phyloP scores from a whole-genome alignment of 1,139 yeast species.

The Arxiozyma slooffiae region DNA sequence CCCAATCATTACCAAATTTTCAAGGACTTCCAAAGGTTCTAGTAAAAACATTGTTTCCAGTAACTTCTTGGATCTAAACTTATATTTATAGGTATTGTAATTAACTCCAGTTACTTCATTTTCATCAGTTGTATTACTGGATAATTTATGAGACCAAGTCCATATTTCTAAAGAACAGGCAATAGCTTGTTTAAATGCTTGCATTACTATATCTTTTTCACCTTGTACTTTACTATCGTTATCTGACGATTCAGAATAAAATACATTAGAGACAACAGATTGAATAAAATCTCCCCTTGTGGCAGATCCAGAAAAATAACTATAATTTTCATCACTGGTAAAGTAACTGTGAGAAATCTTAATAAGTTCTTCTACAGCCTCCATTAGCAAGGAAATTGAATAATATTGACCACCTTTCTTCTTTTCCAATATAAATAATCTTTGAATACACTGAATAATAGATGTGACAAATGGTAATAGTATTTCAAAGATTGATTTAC shows the following conservation, averaged over 20 bases:
- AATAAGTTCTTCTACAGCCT: conserved; percentile 59
- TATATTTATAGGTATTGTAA: conserved; percentile 55
- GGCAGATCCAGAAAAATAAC: conserved; percentile 13
- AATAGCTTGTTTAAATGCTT: conserved; percentile 56
- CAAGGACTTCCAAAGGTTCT: conserved; percentile 69
- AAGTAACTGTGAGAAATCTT: conserved; percentile 53
- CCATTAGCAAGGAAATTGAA: conserved; percentile 41
- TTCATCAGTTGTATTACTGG: conserved; percentile 37
- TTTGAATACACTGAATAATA: conserved; percentile 22
- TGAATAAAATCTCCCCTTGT: conserved; percentile 29
- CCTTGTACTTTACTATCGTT: conserved; percentile 46
- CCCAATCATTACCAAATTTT: conserved; percentile 41
- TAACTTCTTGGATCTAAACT: conserved; percentile 59
- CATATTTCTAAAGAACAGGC: conserved; percentile 52
- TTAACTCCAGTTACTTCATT: conserved; percentile 5
- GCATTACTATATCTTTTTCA: conserved; percentile 45
- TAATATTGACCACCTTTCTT: conserved; percentile 22
- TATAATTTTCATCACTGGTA: conserved; percentile 27
- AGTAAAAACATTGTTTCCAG: conserved; percentile 58
- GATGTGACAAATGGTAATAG: conserved; percentile 30
- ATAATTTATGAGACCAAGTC: conserved; percentile 67
- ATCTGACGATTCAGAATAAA: conserved; percentile 65
- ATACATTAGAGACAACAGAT: conserved; percentile 57
- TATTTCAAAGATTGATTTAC: conserved; percentile 25
- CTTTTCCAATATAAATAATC: conserved; percentile 19